Percentiles rank a stretch among this genome's conserved stretches.
Evolutionary conservation across 164 flowering plant genomes (phyloP).

Genomic region (Vitis amurensis): DNA sequence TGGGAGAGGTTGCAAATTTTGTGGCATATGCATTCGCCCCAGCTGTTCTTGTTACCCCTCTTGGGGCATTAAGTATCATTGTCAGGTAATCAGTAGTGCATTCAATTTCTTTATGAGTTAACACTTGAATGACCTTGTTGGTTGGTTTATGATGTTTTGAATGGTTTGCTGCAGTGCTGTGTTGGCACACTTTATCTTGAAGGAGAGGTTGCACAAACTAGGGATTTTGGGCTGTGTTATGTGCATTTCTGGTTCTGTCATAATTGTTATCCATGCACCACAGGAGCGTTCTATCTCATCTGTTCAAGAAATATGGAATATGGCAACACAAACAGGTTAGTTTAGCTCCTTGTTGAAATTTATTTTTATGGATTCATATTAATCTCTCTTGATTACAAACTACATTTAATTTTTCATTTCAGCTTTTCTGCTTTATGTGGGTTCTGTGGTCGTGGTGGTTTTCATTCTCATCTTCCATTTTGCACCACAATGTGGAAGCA

Average conservation of each 20-base stretch:
- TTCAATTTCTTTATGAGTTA: neutral
- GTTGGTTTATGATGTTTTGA: neutral
- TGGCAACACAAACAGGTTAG: slow-evolving; percentile 81
- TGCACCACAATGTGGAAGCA: slow-evolving; percentile 64
- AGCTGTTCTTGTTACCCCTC: slow-evolving; percentile 90
- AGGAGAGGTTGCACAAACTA: slow-evolving; percentile 64
- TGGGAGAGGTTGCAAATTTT: slow-evolving; percentile 87
- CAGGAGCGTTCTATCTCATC: slow-evolving; percentile 68
- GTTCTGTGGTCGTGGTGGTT: slow-evolving; percentile 61
- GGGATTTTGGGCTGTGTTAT: slow-evolving; percentile 79
- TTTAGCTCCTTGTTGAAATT: neutral
- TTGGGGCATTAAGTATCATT: slow-evolving; percentile 83
- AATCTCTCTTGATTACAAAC: slow-evolving; percentile 2
- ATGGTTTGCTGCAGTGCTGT: slow-evolving; percentile 54
- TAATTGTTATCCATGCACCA: slow-evolving; percentile 89
- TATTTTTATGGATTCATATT: neutral
- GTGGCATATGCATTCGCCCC: slow-evolving; percentile 93
- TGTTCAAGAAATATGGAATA: slow-evolving; percentile 73
- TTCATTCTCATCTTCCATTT: slow-evolving; percentile 66
- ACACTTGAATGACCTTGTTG: neutral
- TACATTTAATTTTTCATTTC: slow-evolving; percentile 23
- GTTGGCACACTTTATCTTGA: slow-evolving; percentile 76
- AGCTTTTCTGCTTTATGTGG: slow-evolving; percentile 82
- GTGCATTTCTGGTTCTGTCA: slow-evolving; percentile 79
- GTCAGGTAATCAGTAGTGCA: slow-evolving; percentile 48